Percentiles rank a stretch among this genome's conserved stretches.
phyloP scores from a whole-genome alignment of 345 rosid species.

The Populus alba region DNA sequence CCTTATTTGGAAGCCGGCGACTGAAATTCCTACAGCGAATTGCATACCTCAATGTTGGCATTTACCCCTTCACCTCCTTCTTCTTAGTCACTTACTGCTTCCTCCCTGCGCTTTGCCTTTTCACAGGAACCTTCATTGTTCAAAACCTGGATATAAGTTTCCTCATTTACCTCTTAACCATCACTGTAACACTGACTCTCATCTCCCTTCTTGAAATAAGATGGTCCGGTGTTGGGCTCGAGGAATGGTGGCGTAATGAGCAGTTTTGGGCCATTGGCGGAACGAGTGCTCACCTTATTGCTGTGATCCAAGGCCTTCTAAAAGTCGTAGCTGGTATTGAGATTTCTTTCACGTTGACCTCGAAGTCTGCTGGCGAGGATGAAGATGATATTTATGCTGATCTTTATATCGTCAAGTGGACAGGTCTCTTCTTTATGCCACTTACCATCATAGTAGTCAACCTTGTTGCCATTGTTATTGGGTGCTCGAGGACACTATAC shows the following conservation, averaged over 20 bases:
- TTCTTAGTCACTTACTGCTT: conserved; percentile 75
- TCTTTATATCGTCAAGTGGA: conserved; percentile 85
- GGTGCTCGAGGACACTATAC: conserved; percentile 61
- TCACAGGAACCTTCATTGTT: conserved; percentile 74
- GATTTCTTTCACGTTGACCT: conserved; percentile 74
- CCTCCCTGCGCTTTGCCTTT: conserved; percentile 83
- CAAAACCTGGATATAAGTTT: conserved; percentile 53
- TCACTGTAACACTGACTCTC: conserved; percentile 53
- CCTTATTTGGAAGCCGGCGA: conserved; percentile 54
- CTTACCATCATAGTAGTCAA: conserved; percentile 69
- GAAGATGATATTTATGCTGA: conserved; percentile 73
- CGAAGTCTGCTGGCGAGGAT: conserved; percentile 69
- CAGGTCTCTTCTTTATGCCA: conserved; percentile 79
- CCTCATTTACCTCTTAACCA: conserved; percentile 67
- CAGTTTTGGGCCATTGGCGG: conserved; percentile 96
- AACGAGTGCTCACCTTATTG: conserved; percentile 78
- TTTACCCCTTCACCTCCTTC: conserved; percentile 85
- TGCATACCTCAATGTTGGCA: conserved; percentile 79
- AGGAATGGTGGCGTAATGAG: conserved; percentile 94
- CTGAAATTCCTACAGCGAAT: conserved; percentile 85
- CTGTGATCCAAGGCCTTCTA: conserved; percentile 81
- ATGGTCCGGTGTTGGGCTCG: conserved; percentile 81
- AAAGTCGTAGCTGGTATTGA: conserved; percentile 81
- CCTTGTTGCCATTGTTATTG: conserved; percentile 66
- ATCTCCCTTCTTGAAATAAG: conserved; percentile 84